Base-by-base conservation (phyloP, 805 yeast genomes). In the Zygosaccharomyces pseudorouxii region DNA sequence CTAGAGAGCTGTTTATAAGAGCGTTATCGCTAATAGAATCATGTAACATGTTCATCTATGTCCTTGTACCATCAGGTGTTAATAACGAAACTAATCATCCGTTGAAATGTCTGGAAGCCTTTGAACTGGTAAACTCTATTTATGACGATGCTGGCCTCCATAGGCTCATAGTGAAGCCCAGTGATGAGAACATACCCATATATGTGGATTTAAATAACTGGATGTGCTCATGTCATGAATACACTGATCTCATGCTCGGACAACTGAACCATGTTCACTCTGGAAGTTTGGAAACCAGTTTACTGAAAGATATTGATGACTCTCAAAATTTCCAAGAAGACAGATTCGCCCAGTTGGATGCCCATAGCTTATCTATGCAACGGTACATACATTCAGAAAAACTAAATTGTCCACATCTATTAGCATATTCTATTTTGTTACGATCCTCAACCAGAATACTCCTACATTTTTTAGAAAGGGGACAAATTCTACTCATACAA, bases 221-320 rank as follows among this genome's bases (percentile, higher is more conserved):
- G 68, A 56, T 55, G 19, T 68, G 71, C 47, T 62, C 70, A 1
- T 68, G 71, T 42, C 54, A 54, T 9, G 70, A 67, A 39, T 67
- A 48, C 49, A 50, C 56, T 14, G 52, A 56, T 18, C 53, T 49
- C 18, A 61, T 60, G 25, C 51, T 49, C 22, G 48, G 50, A 5
- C 54, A 53, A 44, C 38, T 52, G 29, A 41, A 11, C 20, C 42
- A 18, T 25, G 8, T n/a, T 14, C 18, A 41, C 10, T 46, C 51
- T 10, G 36, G 39, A 14, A 14, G 29, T 8, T 38, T 54, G 11
- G 37, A 38, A 12, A 41, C 47, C 3, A 6, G 38, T 3, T 41
- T 60, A 7, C 18, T 56, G 7, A 44, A 42, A n/a, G 58, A 57
- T 18, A 52, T 52, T 3, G 55, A 56, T 22, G 60, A 60, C 40